Base-by-base conservation (phyloP, 2,329 filamentous ascomycete species). In the Penicillium hesseltinei region DNA sequence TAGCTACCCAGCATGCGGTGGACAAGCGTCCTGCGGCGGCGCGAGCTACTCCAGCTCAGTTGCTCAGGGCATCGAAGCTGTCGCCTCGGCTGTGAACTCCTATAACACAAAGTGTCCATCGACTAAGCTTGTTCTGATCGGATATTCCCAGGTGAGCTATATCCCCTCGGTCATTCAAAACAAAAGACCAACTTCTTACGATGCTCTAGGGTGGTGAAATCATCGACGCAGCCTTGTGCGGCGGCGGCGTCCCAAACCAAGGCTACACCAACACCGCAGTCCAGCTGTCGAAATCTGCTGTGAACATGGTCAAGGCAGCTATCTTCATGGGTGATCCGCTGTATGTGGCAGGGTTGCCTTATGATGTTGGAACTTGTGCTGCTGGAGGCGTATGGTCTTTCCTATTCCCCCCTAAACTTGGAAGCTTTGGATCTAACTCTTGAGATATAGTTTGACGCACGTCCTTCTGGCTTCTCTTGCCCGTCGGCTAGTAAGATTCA, bases 291-390 rank as follows among this genome's bases (percentile, higher is more conserved):
- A 76, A 78, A 5, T 75, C 75, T 6, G 82, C 83, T 3, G 71
- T 85, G 8, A 74, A 72, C 4, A 80, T 81, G 67, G 81, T 88
- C 63, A 86, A 86, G 71, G 86, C 83, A 0, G 84, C 81, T 15
- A 86, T 88, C 62, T 83, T 87, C 69, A 83, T 88, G 80, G 86
- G 86, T 7, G 81, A 86, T 65, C 87, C 87, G 4, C 78, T 84
- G 57, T 82, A 83, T 64, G 75, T 79, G 8, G 70, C 73, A 6
- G 84, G 84, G 2, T 74, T 84, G 25, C 71, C 84, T 1, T 88
- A 85, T 69, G 80, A 86, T 50, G 82, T 86, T 48, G 85, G 85
- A 25, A 87, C 83, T 9, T 87, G 84, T 75, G 73, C 65, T 36
- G 81, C 82, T 36, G 74, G 77, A 60, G 85, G 85, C 27, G 84